Base-by-base conservation (phyloP, 768 basidiomycete species). In the Lepiota brunneoincarnata region DNA sequence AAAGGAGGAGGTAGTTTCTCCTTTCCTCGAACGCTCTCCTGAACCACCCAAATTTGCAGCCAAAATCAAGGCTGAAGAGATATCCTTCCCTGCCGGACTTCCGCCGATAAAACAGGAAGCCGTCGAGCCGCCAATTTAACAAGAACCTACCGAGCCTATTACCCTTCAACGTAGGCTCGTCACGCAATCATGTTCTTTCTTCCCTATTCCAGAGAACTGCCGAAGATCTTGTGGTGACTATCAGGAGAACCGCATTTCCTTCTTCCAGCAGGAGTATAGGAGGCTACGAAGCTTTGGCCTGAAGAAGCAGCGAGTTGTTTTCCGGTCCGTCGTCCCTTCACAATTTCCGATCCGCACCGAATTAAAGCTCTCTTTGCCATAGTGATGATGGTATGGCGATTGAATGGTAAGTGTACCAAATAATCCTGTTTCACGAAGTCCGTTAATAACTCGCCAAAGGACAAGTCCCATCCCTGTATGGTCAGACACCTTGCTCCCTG, bases 331-430 rank as follows among this genome's bases (percentile, higher is more conserved):
- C 1, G 11, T 15, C 3, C 10, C 20, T 4, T n/a, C 24, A 12
- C 35, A 18, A 2, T 11, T 18, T 6, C n/a, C 35, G 31, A 21
- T 34, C 11, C 4, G 10, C 9, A 2, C 7, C 17, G 12, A 10
- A 12, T n/a, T 47, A 34, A 21, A 3, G 21, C 31, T 24, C 26
- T 23, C 7, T 9, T 10, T 31, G 31, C 34, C 18, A 26, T 23
- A 54, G 53, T 17, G 53, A 54, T 28, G 53, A 54, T 17, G 53
- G 53, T 37, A 40, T 54, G 11, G 53, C 46, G 6, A 54, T 54
- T 28, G 53, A 54, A 24, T 54, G 53, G 53, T 54, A 17, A n/a
- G n/a, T n/a, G n/a, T 26, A 38, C 6, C 14, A 7, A 14, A 6
- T 21, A 23, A 11, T 53, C 37, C 15, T n/a, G 17, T 21, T 11